Evolutionary conservation across 2,329 filamentous ascomycete genomes (phyloP).

Genomic region (Paraphoma sp.): DNA sequence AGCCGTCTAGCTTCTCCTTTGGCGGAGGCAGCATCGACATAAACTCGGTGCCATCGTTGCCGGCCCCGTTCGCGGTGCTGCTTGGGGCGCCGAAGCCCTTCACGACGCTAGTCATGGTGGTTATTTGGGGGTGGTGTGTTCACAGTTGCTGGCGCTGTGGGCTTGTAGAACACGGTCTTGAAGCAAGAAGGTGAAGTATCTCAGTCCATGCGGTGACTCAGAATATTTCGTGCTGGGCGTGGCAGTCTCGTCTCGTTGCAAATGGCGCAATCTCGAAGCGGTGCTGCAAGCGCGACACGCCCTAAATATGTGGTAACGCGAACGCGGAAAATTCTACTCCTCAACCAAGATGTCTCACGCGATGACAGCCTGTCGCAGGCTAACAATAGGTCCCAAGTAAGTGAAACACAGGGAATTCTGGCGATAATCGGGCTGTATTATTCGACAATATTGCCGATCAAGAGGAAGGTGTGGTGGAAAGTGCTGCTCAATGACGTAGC

Average conservation of each 20-base stretch:
- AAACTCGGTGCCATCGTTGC: constrained; percentile 48
- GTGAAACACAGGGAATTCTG: not conserved
- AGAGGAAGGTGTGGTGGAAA: not conserved
- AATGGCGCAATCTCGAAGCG: constrained; percentile 1
- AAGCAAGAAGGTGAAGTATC: not conserved
- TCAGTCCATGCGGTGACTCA: not conserved
- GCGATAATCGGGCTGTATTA: not conserved
- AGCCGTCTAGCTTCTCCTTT: constrained; percentile 41
- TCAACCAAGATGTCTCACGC: not conserved
- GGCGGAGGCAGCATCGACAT: constrained; percentile 47
- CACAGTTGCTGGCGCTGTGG: not conserved
- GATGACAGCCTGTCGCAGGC: not conserved
- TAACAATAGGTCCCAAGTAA: not conserved
- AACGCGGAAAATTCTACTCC: not conserved
- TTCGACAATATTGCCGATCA: not conserved
- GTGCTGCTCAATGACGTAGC: not conserved
- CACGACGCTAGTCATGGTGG: constrained; percentile 23
- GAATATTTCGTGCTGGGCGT: not conserved
- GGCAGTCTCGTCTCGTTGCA: not conserved
- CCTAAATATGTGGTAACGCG: not conserved
- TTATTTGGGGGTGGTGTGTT: not conserved
- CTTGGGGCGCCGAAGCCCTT: constrained; percentile 28
- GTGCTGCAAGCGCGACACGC: constrained; percentile 1
- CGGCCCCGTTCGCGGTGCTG: constrained; percentile 16
- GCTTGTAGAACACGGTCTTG: not conserved